phyloP scores from a whole-genome alignment of 164 flowering plant species.

The Cinnamomum chago region DNA sequence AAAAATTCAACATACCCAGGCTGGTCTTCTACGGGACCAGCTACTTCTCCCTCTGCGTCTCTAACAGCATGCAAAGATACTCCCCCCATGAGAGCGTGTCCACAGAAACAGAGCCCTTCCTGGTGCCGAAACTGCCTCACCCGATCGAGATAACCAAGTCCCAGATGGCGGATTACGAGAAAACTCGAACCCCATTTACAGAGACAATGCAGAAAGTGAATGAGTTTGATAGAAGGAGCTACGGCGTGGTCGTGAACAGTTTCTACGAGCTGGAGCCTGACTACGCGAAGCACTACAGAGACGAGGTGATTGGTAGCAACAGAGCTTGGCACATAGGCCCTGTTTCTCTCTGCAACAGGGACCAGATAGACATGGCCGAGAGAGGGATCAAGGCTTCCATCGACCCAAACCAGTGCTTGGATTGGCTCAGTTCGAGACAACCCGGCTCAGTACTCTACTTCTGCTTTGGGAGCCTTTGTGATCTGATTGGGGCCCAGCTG shows the following conservation, averaged over 20 bases:
- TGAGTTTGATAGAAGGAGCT: neutral
- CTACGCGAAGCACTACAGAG: conserved; percentile 6
- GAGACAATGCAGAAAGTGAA: neutral
- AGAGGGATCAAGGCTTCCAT: neutral
- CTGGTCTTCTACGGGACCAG: too few species aligned
- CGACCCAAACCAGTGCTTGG: conserved; percentile 31
- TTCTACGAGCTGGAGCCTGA: conserved; percentile 15
- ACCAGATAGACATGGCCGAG: neutral
- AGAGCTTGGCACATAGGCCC: conserved; percentile 21
- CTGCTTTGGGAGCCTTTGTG: conserved; percentile 41
- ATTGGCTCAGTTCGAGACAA: conserved; percentile 44
- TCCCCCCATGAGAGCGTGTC: too few species aligned
- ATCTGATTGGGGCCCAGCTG: conserved; percentile 29
- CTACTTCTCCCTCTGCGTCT: too few species aligned
- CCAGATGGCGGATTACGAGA: conserved; percentile 6
- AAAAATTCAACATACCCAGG: too few species aligned
- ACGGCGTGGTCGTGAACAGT: conserved; percentile 11
- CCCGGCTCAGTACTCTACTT: conserved; percentile 48
- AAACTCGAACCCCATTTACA: neutral
- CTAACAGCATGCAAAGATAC: too few species aligned
- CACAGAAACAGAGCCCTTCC: neutral
- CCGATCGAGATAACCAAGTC: conserved; percentile 11
- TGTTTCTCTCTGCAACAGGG: conserved; percentile 7
- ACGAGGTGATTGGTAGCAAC: conserved; percentile 3
- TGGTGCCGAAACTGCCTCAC: neutral